phyloP scores from a whole-genome alignment of 345 rosid genomes.

The Hibiscus mutabilis region DNA sequence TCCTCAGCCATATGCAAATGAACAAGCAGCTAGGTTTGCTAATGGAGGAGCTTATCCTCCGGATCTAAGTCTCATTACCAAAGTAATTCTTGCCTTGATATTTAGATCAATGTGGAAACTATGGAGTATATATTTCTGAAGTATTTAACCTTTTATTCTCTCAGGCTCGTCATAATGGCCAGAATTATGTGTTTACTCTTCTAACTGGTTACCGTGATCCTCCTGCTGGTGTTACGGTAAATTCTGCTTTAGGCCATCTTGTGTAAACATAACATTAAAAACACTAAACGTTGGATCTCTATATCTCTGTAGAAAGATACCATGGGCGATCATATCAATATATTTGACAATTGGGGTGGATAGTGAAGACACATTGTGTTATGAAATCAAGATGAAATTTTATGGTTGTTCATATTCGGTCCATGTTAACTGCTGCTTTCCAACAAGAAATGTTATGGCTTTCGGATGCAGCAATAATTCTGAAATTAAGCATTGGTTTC shows the following conservation, averaged over 20 bases:
- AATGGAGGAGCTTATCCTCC: constrained; percentile 99
- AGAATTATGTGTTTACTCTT: constrained; percentile 93
- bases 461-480: not conserved
- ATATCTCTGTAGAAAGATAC: not conserved
- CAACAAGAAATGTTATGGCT: not conserved
- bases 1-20: constrained; percentile 89
- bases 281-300: not conserved
- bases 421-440: not conserved
- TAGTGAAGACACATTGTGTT: not conserved
- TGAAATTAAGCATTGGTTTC: not conserved
- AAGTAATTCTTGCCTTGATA: constrained; percentile 41
- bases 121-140: not conserved
- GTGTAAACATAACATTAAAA: not conserved
- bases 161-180: constrained; percentile 99
- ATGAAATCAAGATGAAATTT: not conserved
- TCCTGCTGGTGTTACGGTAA: constrained; percentile 93
- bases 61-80: constrained; percentile 96
- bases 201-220: constrained; percentile 97
- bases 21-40: constrained; percentile 96
- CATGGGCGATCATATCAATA: not conserved
- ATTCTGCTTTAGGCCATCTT: constrained; percentile 4
- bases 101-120: constrained; percentile 13
- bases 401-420: not conserved
- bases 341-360: not conserved
- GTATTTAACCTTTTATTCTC: constrained; percentile 14